Conservation (phyloP, 306 rosid genomes). For the Cajanus cajan region DNA sequence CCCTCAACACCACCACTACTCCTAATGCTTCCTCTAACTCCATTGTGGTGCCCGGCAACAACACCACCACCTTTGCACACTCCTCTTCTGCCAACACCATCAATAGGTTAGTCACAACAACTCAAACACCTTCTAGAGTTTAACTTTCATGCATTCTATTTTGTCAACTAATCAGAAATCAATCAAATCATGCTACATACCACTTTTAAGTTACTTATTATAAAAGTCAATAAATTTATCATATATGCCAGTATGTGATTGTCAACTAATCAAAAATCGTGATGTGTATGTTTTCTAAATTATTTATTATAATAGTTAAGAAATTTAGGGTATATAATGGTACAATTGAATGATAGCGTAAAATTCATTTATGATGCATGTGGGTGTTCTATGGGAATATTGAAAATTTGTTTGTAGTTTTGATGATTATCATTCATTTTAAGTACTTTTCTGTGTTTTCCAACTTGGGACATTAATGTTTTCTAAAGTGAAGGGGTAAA, state of each 20-base stretch:
- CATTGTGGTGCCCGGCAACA: slow-evolving; percentile 40
- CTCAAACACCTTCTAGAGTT: not conserved
- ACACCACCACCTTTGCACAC: slow-evolving; percentile 38
- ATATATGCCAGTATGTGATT: no score
- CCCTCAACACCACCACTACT: slow-evolving; percentile 42
- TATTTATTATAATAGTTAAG: no score
- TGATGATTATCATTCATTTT: not conserved
- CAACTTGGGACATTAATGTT: not conserved
- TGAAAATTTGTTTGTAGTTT: not conserved
- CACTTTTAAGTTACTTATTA: not conserved
- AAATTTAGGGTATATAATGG: no score
- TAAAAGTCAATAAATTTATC: not conserved
- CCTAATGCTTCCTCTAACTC: slow-evolving; percentile 35
- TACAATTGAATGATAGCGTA: no score
- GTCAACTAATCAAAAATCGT: no score
- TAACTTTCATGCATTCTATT: not conserved
- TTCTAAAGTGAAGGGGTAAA: not conserved
- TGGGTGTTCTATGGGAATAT: not conserved
- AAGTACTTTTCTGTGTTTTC: not conserved
- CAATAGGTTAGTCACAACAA: slow-evolving; percentile 51
- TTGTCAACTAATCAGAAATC: not conserved
- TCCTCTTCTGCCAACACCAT: slow-evolving; percentile 49
- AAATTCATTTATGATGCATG: no score
- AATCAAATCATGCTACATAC: not conserved
- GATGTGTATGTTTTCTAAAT: no score